These are phyloP conservation scores for Capronia epimyces DNA, from an alignment of 2,329 filamentous ascomycete species.

Conservation along the genomic window DNA sequence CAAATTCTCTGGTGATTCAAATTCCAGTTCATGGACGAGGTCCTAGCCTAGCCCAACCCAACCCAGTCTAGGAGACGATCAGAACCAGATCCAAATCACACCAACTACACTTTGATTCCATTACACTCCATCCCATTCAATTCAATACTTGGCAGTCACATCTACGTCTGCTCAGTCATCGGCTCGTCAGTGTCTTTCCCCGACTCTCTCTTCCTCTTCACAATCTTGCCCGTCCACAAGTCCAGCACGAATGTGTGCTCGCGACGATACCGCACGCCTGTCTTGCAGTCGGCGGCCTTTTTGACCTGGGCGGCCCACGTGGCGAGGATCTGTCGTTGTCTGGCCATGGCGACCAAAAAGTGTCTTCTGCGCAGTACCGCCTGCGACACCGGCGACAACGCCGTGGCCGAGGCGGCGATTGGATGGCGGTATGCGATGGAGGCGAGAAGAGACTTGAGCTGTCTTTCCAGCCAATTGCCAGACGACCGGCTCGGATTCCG, in stretches of 20 bases:
- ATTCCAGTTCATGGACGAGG: no score
- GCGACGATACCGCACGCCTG: background rate
- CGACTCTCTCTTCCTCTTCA: no score
- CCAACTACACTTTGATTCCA: no score
- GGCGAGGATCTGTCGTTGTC: constrained; percentile 5
- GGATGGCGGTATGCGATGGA: background rate
- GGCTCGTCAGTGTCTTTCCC: no score
- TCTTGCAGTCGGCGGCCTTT: background rate
- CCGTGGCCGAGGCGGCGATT: background rate
- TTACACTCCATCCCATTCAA: no score
- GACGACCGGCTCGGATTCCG: background rate
- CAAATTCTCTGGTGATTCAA: no score
- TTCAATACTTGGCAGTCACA: no score
- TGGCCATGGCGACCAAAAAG: constrained; percentile 4
- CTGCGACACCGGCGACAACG: background rate
- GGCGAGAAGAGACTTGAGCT: background rate
- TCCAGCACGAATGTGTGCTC: background rate
- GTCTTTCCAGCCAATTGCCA: background rate
- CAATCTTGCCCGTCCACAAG: background rate
- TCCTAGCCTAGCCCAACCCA: no score
- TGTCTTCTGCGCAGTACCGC: background rate
- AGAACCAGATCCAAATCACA: no score
- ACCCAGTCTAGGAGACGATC: no score
- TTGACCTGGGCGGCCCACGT: background rate
- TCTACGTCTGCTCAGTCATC: no score